phyloP scores from a whole-genome alignment of 2,329 filamentous ascomycete genomes.

The Fusarium neocosmosporiellum region DNA sequence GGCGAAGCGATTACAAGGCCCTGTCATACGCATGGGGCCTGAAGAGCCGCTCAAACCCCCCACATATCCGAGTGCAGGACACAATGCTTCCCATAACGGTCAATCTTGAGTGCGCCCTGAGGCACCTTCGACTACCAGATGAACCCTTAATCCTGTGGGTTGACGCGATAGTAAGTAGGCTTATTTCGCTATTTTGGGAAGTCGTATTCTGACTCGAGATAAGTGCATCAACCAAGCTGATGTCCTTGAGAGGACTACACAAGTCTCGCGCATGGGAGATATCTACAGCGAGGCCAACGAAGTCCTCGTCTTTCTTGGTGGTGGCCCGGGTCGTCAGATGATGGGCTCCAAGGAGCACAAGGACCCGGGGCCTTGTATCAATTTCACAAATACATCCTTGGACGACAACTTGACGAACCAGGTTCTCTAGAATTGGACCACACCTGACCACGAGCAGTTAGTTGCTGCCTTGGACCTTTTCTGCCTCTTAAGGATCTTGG shows the following conservation, averaged over 20 bases:
- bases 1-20: background rate
- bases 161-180: background rate
- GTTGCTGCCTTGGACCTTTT: background rate
- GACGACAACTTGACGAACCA: background rate
- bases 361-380: background rate
- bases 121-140: background rate
- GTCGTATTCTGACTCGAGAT: background rate
- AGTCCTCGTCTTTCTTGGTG: background rate
- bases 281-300: background rate
- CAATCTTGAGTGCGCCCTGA: background rate
- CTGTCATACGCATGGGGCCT: constrained; percentile 1
- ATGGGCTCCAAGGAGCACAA: background rate
- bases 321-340: background rate
- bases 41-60: background rate
- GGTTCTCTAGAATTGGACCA: background rate
- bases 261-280: background rate
- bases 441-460: too few species aligned
- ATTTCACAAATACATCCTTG: background rate
- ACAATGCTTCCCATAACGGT: background rate
- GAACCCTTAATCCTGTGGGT: background rate
- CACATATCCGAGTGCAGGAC: background rate
- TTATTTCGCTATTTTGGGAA: too few species aligned
- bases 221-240: background rate
- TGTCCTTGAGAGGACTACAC: background rate
- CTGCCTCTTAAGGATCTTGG: background rate